A percentile compares a stretch with the other conserved stretches of the same genome.
phyloP scores from a whole-genome alignment of 2,329 filamentous ascomycete genomes.

The Neofusicoccum cordaticola region DNA sequence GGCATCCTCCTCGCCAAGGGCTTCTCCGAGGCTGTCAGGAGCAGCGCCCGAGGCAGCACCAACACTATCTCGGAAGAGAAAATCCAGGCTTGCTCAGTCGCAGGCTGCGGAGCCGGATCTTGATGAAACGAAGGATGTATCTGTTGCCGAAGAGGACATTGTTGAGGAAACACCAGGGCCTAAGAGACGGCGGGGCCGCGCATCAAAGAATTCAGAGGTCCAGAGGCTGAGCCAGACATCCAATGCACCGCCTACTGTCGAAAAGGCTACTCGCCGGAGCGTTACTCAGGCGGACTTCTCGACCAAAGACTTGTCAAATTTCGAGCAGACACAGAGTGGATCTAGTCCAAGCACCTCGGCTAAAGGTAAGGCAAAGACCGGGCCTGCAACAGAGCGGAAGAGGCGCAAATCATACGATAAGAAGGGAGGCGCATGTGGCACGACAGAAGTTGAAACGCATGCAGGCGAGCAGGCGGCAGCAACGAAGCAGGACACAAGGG shows the following conservation, averaged over 20 bases:
- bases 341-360: background rate
- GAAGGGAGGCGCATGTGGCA: background rate
- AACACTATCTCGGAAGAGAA: background rate
- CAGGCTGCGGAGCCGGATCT: background rate
- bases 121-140: background rate
- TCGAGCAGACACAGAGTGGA: background rate
- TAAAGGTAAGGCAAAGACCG: background rate
- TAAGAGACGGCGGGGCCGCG: slow-evolving; percentile 1
- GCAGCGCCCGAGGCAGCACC: background rate
- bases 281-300: background rate
- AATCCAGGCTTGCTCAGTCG: slow-evolving; percentile 5
- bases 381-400: background rate
- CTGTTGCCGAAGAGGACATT: background rate
- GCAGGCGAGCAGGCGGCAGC: background rate
- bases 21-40: background rate
- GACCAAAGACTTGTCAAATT: background rate
- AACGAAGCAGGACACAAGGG: background rate
- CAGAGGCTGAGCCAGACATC: slow-evolving; percentile 19
- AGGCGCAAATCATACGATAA: slow-evolving; percentile 7
- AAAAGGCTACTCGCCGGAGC: slow-evolving; percentile 6
- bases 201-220: background rate
- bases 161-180: slow-evolving; percentile 4
- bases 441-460: slow-evolving; percentile 5
- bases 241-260: slow-evolving; percentile 15
- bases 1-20: background rate